These are phyloP conservation scores for Diutina siamensis DNA, from an alignment of 1,139 yeast genomes.

Conservation along the genomic window DNA sequence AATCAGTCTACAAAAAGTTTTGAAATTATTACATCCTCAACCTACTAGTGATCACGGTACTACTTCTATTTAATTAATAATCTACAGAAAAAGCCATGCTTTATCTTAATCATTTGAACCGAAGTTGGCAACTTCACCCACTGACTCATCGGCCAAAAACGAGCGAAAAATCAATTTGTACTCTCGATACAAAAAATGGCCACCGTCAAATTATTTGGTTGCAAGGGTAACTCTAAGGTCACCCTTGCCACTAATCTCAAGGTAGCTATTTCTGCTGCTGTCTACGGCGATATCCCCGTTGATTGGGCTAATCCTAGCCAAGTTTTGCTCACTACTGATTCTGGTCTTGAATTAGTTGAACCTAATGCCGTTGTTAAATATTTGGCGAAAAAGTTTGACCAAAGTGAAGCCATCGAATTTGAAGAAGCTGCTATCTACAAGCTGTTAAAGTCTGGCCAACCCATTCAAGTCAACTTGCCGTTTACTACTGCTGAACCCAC, in stretches of 20 bases:
- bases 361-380: constrained; percentile 77
- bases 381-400: constrained; percentile 37
- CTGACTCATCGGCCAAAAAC: neutral
- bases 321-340: constrained; percentile 23
- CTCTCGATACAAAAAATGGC: neutral
- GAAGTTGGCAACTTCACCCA: too few relatives aligned
- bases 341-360: constrained; percentile 49
- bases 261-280: constrained; percentile 39
- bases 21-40: too few relatives aligned
- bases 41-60: neutral
- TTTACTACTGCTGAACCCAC: constrained; percentile 12
- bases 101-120: neutral
- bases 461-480: constrained; percentile 9
- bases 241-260: constrained; percentile 49
- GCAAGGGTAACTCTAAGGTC: neutral
- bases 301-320: constrained; percentile 25
- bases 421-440: constrained; percentile 25
- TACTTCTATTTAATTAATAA: too few relatives aligned
- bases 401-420: constrained; percentile 13
- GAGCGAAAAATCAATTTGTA: neutral
- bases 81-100: neutral
- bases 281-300: constrained; percentile 16
- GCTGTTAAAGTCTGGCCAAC: constrained; percentile 18
- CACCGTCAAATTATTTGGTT: neutral
- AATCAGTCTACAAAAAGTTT: too few relatives aligned